Percentiles rank a stretch among this genome's conserved stretches.
Evolutionary conservation across 352 stramenopile genomes (phyloP).

Genomic region (Pythium utonaiense): DNA sequence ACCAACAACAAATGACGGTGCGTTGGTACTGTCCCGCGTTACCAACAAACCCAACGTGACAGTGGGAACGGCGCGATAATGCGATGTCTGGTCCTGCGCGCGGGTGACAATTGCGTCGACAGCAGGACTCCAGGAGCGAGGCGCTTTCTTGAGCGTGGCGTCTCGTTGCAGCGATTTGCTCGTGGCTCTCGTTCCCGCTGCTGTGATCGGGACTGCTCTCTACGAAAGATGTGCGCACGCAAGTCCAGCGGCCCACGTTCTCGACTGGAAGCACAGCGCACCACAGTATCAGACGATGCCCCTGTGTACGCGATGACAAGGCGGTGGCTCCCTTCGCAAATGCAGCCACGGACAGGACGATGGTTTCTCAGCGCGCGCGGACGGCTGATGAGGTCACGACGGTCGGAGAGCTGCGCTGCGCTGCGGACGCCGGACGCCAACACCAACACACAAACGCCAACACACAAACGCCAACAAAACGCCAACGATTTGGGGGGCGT

Average conservation of each 20-base stretch:
- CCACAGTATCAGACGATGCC: too few relatives aligned
- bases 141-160: too few relatives aligned
- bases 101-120: background rate
- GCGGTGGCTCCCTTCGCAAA: background rate
- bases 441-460: background rate
- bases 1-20: background rate
- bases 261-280: too few relatives aligned
- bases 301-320: too few relatives aligned
- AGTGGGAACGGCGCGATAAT: background rate
- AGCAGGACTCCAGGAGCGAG: too few relatives aligned
- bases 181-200: background rate
- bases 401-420: background rate
- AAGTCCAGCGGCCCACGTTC: too few relatives aligned
- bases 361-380: too few relatives aligned
- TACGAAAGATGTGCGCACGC: background rate
- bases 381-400: too few relatives aligned
- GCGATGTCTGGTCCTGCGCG: background rate
- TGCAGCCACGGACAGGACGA: background rate
- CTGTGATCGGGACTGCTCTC: background rate
- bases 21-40: background rate
- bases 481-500: background rate
- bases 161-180: background rate
- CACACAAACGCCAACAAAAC: constrained; percentile 2
- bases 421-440: background rate
- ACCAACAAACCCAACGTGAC: background rate